Base-by-base conservation (phyloP, 1,139 yeast genomes). In the Pichia sp. region DNA sequence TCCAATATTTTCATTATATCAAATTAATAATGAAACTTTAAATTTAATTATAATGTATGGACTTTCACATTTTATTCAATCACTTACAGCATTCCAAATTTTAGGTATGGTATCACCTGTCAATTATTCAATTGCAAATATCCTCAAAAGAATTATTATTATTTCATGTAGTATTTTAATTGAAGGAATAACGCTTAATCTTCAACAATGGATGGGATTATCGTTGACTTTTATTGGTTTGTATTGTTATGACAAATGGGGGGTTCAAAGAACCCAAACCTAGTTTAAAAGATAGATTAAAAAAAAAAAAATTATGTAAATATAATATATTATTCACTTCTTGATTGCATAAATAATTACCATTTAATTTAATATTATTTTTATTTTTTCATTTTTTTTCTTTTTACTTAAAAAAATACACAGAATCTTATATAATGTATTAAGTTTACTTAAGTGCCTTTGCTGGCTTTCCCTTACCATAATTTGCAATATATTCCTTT, bases 91-190 rank as follows among this genome's bases (percentile, higher is more conserved):
- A 26, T 89, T 89, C 63, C 95, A 87, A 62, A 76, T 89, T 37
- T 74, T 89, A 52, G 96, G 96, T 9, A 66, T 78, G 60, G 76
- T 89, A 26, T 76, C 89, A 13, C 93, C 97, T 1, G 91, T 89
- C 37, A 85, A 89, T 50, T 89, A 89, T 64, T 83, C 95, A 31
- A 86, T 89, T 54, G 96, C 96, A 32, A 85, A 85, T 56, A 78
- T 89, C 45, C 65, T 88, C 62, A 89, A 89, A 60, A 76, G 97
- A 51, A 86, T 89, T 41, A 82, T 86, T 27, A 89, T 89, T 39
- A 88, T 89, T 44, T 64, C 80, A 21, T 81, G 82, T 46, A 86
- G 96, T 7, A 80, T 89, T 50, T 47, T 84, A 8, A 80, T 93
- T 77, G 89, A 89, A 68, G 75, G 85, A 59, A 69, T 84, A 57